phyloP scores from a whole-genome alignment of 495 filamentous ascomycete genomes.

The Penicillium chermesinum region DNA sequence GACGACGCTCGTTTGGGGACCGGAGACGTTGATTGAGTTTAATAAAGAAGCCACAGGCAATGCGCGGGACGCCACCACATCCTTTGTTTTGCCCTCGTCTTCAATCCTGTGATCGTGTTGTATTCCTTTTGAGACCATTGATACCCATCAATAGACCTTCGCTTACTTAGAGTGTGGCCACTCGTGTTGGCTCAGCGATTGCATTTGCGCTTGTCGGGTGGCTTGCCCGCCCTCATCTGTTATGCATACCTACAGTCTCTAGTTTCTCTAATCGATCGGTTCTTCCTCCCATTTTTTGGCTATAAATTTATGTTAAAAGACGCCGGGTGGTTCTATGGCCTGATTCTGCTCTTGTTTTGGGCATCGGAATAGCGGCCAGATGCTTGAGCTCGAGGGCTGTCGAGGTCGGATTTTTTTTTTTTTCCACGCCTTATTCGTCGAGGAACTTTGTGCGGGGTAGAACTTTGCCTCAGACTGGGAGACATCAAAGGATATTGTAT shows the following conservation, averaged over 20 bases:
- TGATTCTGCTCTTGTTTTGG: background rate
- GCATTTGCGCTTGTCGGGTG: background rate
- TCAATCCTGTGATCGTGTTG: background rate
- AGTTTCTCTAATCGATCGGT: background rate
- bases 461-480: too few relatives aligned
- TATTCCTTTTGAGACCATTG: constrained; percentile 3
- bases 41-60: background rate
- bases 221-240: background rate
- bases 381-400: too few relatives aligned
- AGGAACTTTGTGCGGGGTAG: too few relatives aligned
- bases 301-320: too few relatives aligned
- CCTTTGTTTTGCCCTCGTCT: background rate
- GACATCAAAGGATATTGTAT: too few relatives aligned
- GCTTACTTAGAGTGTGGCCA: background rate
- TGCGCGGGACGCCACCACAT: constrained; percentile 1
- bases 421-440: too few relatives aligned
- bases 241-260: background rate
- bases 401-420: too few relatives aligned
- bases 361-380: background rate
- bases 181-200: background rate
- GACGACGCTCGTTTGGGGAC: background rate
- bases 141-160: constrained; percentile 12
- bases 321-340: too few relatives aligned
- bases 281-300: too few relatives aligned
- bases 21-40: background rate